phyloP scores from a whole-genome alignment of 73 alveolate genomes.

The Paramecium octaurelia region DNA sequence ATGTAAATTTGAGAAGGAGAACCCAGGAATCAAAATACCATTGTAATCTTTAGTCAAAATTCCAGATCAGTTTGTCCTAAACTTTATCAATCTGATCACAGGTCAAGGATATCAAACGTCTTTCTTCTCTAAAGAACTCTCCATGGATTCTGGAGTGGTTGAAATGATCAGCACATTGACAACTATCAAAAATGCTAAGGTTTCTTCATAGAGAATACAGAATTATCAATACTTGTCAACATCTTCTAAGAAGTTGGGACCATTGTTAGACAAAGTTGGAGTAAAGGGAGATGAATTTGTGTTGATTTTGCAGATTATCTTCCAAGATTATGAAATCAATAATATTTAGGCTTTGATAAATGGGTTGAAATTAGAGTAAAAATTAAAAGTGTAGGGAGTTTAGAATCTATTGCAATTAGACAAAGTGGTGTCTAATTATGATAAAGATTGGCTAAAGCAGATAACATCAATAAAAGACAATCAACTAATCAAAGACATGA shows the following conservation, averaged over 20 bases:
- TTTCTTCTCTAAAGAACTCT: constrained; percentile 22
- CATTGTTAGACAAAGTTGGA: background rate
- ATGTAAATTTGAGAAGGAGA: constrained; percentile 30
- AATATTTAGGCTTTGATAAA: background rate
- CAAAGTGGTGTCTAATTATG: background rate
- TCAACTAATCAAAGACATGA: constrained; percentile 16
- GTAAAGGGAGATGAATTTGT: constrained; percentile 31
- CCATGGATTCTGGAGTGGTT: background rate
- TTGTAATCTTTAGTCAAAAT: constrained; percentile 7
- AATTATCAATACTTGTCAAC: background rate
- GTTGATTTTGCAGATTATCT: background rate
- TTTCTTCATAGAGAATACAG: background rate
- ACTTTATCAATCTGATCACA: constrained; percentile 22
- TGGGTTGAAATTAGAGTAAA: background rate
- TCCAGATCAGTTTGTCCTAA: constrained; percentile 30
- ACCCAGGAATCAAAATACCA: constrained; percentile 42
- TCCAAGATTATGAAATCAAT: constrained; percentile 2
- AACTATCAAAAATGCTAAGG: background rate
- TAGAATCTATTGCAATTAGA: background rate
- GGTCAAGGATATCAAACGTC: constrained; percentile 3
- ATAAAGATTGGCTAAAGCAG: background rate
- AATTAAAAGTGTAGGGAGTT: background rate
- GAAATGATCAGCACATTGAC: background rate
- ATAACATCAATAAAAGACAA: background rate
- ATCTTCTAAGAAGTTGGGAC: constrained; percentile 1